Evolutionary conservation across 2,329 filamentous ascomycete genomes (phyloP).

Genomic region (Epichloe elymi): DNA sequence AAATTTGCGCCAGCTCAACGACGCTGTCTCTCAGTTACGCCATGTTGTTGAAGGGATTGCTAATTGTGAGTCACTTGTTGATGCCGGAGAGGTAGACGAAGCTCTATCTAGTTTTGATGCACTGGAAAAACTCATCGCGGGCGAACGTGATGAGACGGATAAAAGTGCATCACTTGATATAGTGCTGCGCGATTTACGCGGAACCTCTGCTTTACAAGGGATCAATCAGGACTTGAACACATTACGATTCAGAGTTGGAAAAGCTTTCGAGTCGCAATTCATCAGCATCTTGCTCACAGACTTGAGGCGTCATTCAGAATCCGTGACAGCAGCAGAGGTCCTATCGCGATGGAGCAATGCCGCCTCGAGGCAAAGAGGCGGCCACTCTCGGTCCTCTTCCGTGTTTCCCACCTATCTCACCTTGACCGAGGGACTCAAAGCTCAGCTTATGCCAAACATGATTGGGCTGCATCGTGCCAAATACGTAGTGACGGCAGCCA

Average conservation of each 20-base stretch:
- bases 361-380: constrained; percentile 57
- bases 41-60: constrained; percentile 64
- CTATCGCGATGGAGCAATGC: constrained; percentile 75
- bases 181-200: constrained; percentile 55
- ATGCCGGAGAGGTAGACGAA: constrained; percentile 68
- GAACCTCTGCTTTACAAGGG: constrained; percentile 66
- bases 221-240: constrained; percentile 64
- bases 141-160: constrained; percentile 38
- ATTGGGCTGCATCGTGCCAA: constrained; percentile 70
- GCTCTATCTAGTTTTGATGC: constrained; percentile 67
- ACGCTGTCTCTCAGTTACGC: constrained; percentile 72
- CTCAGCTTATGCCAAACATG: constrained; percentile 56
- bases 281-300: constrained; percentile 66
- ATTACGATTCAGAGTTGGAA: constrained; percentile 70
- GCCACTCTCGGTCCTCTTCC: constrained; percentile 52
- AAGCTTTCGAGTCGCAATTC: constrained; percentile 73
- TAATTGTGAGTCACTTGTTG: constrained; percentile 67
- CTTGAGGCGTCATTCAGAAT: constrained; percentile 65
- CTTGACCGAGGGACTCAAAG: constrained; percentile 56
- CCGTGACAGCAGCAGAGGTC: constrained; percentile 57
- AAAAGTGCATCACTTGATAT: constrained; percentile 16
- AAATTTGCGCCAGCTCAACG: constrained; percentile 70
- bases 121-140: constrained; percentile 69
- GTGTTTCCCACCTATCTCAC: constrained; percentile 67
- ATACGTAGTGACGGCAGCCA: constrained; percentile 68